A percentile compares a stretch with the other conserved stretches of the same genome.
These are phyloP conservation scores for Floccularia luteovirens DNA, from an alignment of 768 basidiomycete genomes.

Conservation along the genomic window DNA sequence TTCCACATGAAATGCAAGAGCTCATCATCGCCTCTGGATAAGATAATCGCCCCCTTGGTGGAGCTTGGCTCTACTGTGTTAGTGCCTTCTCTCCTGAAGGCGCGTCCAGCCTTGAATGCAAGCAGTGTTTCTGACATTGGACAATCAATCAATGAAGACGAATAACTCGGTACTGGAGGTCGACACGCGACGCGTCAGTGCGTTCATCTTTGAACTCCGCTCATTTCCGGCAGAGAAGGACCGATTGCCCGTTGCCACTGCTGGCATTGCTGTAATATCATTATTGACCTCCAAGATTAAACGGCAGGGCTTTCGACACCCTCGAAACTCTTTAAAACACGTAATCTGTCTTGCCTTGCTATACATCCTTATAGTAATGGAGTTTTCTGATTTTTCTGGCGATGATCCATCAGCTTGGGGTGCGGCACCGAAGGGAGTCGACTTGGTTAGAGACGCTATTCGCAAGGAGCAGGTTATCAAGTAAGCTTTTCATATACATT, in stretches of 20 bases:
- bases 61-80: slow-evolving; percentile 62
- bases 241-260: too few relatives aligned
- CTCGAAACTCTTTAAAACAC: background rate
- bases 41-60: slow-evolving; percentile 66
- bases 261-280: too few relatives aligned
- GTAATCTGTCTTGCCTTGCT: background rate
- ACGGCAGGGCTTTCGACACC: too few relatives aligned
- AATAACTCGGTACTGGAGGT: slow-evolving; percentile 3
- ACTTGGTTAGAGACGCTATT: slow-evolving; percentile 70
- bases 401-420: slow-evolving; percentile 47
- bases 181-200: slow-evolving; percentile 34
- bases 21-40: slow-evolving; percentile 67
- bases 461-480: slow-evolving; percentile 73
- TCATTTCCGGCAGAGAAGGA: slow-evolving; percentile 3
- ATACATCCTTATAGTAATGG: slow-evolving; percentile 28
- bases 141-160: slow-evolving; percentile 9
- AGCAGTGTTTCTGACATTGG: slow-evolving; percentile 35
- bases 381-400: slow-evolving; percentile 33
- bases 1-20: slow-evolving; percentile 78
- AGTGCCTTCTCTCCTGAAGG: slow-evolving; percentile 56
- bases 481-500: slow-evolving; percentile 31
- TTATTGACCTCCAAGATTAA: too few relatives aligned
- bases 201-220: slow-evolving; percentile 22
- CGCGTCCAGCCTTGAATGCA: slow-evolving; percentile 69
- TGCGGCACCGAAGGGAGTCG: slow-evolving; percentile 35